phyloP scores from a whole-genome alignment of 352 stramenopile genomes.

The Phytopythium kandeliae region DNA sequence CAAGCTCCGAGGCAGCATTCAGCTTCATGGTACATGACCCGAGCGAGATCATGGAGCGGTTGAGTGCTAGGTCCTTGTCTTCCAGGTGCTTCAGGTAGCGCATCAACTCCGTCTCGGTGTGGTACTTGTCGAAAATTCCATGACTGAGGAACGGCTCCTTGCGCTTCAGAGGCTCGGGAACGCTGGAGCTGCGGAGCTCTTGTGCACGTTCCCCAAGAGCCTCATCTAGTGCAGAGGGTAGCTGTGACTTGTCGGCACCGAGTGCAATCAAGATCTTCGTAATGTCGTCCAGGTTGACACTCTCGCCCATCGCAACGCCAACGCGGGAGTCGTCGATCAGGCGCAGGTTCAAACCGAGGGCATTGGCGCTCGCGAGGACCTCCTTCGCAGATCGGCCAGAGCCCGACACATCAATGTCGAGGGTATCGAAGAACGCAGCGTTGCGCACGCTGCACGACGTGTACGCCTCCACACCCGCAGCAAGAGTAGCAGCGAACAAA shows the following conservation, averaged over 20 bases:
- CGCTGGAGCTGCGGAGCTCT: conserved; percentile 50
- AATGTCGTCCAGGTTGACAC: conserved; percentile 90
- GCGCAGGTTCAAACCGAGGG: conserved; percentile 84
- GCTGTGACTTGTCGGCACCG: conserved; percentile 38
- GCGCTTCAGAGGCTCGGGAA: conserved; percentile 54
- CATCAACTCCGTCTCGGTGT: conserved; percentile 93
- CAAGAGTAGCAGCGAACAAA: conserved; percentile 87
- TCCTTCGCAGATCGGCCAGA: conserved; percentile 73
- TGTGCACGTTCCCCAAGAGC: conserved; percentile 51
- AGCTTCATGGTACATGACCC: conserved; percentile 99
- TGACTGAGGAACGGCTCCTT: conserved; percentile 89
- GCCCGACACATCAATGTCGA: conserved; percentile 87
- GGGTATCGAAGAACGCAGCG: conserved; percentile 96
- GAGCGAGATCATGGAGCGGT: conserved; percentile 99
- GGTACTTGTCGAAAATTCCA: conserved; percentile 97
- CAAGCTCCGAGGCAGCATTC: conserved; percentile 97
- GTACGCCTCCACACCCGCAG: conserved; percentile 87
- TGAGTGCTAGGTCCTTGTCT: conserved; percentile 98
- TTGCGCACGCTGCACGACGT: conserved; percentile 51
- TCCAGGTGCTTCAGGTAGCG: conserved; percentile 98
- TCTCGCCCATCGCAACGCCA: conserved; percentile 97
- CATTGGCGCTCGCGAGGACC: conserved; percentile 60
- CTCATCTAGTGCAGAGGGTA: conserved; percentile 18
- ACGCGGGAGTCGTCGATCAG: conserved; percentile 81
- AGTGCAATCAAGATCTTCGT: conserved; percentile 82